Evolutionary conservation across 805 yeast species (phyloP), one percentile per base, ranked within the genome.

Genomic region (Saccharomycopsis capsularis): DNA sequence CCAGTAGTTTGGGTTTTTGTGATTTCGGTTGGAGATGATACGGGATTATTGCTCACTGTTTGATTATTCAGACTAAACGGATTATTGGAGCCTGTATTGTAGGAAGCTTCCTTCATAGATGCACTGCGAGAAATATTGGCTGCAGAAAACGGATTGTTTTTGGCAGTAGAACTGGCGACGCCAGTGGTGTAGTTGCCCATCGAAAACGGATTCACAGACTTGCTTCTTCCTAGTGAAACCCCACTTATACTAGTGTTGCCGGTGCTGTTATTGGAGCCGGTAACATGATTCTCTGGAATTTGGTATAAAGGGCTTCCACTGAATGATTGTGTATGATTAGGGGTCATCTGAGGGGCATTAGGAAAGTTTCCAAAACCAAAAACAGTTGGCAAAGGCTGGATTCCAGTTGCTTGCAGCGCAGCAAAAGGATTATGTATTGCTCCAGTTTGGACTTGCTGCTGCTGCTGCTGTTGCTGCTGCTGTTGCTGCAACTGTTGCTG

Each of bases 301-400:
- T 39, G 51, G 35, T 38, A 61, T 59, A 34, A 63, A 51, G 40
- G 50, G 57, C 42, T 61, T 64, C 23, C 53, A 57, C 13, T 29
- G 32, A 29, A 29, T 9, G 32, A 29, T 13, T 9, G 32, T 9
- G 32, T 9, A n/a, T n/a, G n/a, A 29, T 29, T 29, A 29, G 11
- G 11, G 13, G 32, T 29, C 7, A 29, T 13, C n/a, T n/a, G n/a
- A 29, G 32, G 13, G 32, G 19, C 19, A 34, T 19, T 9, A 4
- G 62, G 19, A 52, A 48, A 4, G 65, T 68, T 80, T 11, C 83
- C 83, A 61, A 79, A 78, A 0, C 84, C 85, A 32, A 72, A 72
- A 13, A 82, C 83, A 4, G 82, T 78, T 53, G 64, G 69, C 3
- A 68, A 57, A 16, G 69, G 63, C 16, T 58, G 61, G 13, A 67